phyloP scores from a whole-genome alignment of 345 rosid genomes.

The Fremontodendron californicum region DNA sequence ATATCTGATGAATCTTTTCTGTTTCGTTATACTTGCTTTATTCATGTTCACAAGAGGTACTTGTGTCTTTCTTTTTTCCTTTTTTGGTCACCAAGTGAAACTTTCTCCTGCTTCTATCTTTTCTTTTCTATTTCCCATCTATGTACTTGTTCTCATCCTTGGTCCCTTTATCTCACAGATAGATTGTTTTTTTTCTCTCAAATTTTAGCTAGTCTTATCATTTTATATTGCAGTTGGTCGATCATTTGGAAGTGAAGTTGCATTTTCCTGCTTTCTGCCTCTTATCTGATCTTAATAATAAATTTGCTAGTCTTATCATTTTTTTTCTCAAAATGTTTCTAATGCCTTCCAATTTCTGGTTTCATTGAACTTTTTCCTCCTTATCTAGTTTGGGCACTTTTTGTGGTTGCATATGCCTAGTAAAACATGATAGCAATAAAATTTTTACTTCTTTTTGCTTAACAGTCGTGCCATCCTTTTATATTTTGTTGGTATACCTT shows the following conservation, averaged over 20 bases:
- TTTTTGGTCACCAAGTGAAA: background rate
- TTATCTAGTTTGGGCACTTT: background rate
- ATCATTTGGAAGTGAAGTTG: background rate
- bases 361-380: background rate
- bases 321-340: background rate
- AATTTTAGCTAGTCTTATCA: background rate
- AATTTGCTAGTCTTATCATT: no score
- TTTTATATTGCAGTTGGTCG: background rate
- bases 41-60: background rate
- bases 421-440: background rate
- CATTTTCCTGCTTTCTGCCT: slow-evolving; percentile 1
- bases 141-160: background rate
- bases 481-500: background rate
- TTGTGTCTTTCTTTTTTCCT: background rate
- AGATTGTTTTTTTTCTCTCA: background rate
- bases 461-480: background rate
- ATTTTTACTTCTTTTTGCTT: background rate
- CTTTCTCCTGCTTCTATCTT: background rate
- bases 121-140: background rate
- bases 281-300: background rate
- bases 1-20: background rate
- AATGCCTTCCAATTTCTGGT: background rate
- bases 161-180: background rate
- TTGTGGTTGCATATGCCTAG: background rate
- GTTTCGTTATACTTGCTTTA: background rate